Base-by-base conservation (phyloP, 805 yeast species). In the Yarrowia sp. region DNA sequence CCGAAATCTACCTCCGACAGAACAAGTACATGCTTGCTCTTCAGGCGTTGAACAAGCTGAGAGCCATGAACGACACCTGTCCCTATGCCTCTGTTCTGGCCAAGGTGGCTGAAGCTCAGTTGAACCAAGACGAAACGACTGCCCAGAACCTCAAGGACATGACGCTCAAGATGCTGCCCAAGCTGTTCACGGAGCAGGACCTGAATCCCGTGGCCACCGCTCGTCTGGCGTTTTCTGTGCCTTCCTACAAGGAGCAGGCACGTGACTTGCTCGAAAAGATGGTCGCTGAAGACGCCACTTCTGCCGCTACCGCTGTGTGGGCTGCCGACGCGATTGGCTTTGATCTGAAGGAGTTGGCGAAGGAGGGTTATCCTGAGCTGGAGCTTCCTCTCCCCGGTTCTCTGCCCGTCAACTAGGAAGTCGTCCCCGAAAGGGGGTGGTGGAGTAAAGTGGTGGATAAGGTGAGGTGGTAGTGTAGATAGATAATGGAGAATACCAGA, bases 21-120 rank as follows among this genome's bases (percentile, higher is more conserved):
- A 79, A 81, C 59, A 85, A 85, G 76, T 84, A 83, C 71, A 82
- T 85, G 40, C 78, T 85, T 71, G 86, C 87, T 8, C 76, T 82
- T 59, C 87, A 83, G 73, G 82, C 86, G 1, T 74, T 84, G 68
- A 81, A 80, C 69, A 82, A 78, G 72, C 56, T 63, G 48, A 38
- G 48, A 46, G 82, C 85, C 75, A 79, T 78, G 71, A 77, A 77
- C 59, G 73, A 79, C 35, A 80, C 79, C 45, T 82, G 80, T 5
- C 76, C 77, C 8, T 74, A 38, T 72, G 74, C 73, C 41, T 78
- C 22, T 72, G 72, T 2, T 68, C 78, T 8, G 77, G 76, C 70
- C 81, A 81, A 3, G 73, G 77, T 16, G 73, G 77, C 63, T 77
- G 82, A 56, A 73, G 78, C 32, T 70, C 76, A 40, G 72, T 78